A percentile compares a stretch with the other conserved stretches of the same genome.
Conservation (phyloP, 192 early-diverging fungal genomes). For the Entomortierella lignicola region DNA sequence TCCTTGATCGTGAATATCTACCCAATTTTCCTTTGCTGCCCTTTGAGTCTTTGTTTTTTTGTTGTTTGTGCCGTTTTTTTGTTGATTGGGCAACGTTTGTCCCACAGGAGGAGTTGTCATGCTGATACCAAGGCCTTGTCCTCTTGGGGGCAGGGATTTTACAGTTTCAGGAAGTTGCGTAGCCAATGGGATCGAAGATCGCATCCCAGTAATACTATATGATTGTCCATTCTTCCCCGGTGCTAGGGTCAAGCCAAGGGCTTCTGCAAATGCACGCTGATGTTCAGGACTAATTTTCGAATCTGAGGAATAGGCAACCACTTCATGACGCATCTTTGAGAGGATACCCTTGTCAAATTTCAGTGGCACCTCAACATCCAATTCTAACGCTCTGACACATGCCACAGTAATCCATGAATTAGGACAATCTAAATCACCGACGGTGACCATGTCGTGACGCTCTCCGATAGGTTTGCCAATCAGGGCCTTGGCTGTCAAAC, state of each 20-base stretch:
- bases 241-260: conserved; percentile 15
- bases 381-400: conserved; percentile 22
- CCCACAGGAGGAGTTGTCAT: not conserved
- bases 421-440: conserved; percentile 53
- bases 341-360: conserved; percentile 54
- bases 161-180: not conserved
- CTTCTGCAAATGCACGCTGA: conserved; percentile 32
- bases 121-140: not conserved
- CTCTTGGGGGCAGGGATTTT: not conserved
- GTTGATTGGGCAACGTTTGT: not conserved
- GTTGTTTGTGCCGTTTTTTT: not conserved
- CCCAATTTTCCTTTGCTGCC: conserved; percentile 7
- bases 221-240: conserved; percentile 8
- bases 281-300: conserved; percentile 24
- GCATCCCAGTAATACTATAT: not conserved
- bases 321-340: conserved; percentile 42
- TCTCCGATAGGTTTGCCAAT: conserved; percentile 58
- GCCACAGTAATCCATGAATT: conserved; percentile 54
- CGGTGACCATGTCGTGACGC: conserved; percentile 49
- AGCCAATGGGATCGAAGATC: conserved; percentile 4
- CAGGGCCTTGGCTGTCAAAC: conserved; percentile 31
- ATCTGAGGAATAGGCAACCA: conserved; percentile 28
- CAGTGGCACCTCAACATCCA: conserved; percentile 36
- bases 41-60: not conserved
- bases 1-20: conserved; percentile 34